These are phyloP conservation scores for Flaveria trinervia DNA, from an alignment of 129 eudicot genomes.

Conservation along the genomic window DNA sequence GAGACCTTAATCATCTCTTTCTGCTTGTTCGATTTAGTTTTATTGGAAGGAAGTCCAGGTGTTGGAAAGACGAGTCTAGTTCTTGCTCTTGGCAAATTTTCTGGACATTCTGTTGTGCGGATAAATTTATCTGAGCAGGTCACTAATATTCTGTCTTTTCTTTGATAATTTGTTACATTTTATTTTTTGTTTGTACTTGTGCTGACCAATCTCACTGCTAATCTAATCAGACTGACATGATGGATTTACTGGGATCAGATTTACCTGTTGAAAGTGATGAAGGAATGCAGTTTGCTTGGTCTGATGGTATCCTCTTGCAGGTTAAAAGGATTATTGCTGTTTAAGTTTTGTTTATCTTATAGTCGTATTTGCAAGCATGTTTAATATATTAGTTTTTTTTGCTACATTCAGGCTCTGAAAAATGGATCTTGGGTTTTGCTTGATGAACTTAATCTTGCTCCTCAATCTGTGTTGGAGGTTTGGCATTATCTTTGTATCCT, in stretches of 20 bases:
- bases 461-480: conserved; percentile 97
- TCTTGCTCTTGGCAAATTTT: conserved; percentile 75
- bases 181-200: conserved; percentile 10
- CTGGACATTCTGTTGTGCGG: conserved; percentile 92
- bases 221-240: conserved; percentile 74
- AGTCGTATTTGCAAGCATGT: conserved; percentile 21
- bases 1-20: background rate
- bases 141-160: conserved; percentile 6
- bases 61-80: conserved; percentile 97
- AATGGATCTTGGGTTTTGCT: conserved; percentile 94
- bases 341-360: background rate
- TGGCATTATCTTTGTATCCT: conserved; percentile 13
- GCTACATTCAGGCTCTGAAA: conserved; percentile 67
- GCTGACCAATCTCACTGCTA: conserved; percentile 19
- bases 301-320: conserved; percentile 96
- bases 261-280: conserved; percentile 92
- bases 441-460: conserved; percentile 98
- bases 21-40: conserved; percentile 47
- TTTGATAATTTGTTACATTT: background rate
- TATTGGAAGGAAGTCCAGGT: conserved; percentile 99
- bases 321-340: conserved; percentile 32
- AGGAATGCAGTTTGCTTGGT: conserved; percentile 98
- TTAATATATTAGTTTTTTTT: conserved; percentile 7
- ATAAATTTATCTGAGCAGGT: conserved; percentile 99
- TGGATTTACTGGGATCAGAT: conserved; percentile 98